Percentiles rank a stretch among this genome's conserved stretches.
phyloP scores from a whole-genome alignment of 352 stramenopile species.

The Phytophthora colocasiae region DNA sequence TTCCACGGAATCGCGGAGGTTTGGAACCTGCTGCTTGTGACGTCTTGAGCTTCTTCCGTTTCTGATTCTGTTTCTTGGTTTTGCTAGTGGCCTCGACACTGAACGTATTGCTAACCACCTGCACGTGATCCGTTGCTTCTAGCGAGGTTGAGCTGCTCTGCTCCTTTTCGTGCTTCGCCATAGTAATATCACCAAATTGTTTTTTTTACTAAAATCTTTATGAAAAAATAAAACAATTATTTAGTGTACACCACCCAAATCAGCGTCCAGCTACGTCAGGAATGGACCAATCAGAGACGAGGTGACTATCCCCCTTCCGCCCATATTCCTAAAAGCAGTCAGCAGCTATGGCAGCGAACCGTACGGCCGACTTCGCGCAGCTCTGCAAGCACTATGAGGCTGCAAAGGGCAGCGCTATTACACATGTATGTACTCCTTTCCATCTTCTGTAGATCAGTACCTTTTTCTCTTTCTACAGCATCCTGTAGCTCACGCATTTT shows the following conservation, averaged over 20 bases:
- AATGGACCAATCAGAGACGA: not conserved
- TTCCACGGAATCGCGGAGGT: constrained; percentile 68
- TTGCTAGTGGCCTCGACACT: too few species aligned
- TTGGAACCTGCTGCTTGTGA: constrained; percentile 41
- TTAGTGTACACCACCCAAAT: too few species aligned
- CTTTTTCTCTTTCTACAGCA: not conserved
- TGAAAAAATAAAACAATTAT: too few species aligned
- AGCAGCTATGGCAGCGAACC: constrained; percentile 66
- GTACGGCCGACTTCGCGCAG: constrained; percentile 72
- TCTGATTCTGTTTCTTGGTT: too few species aligned
- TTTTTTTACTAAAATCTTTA: too few species aligned
- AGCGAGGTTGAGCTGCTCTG: too few species aligned
- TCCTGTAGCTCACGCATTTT: constrained; percentile 11
- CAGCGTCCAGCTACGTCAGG: not conserved
- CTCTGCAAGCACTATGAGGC: constrained; percentile 65
- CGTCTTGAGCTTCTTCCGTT: too few species aligned
- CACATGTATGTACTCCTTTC: constrained; percentile 29
- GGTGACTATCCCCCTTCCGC: not conserved
- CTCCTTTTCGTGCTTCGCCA: too few species aligned
- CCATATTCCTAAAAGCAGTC: constrained; percentile 1
- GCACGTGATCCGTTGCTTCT: too few species aligned
- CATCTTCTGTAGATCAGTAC: not conserved
- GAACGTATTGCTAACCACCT: too few species aligned
- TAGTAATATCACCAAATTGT: too few species aligned
- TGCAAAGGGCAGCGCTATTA: constrained; percentile 32